Conservation (phyloP, 202 grass and related monocot species). For the Dendrocalamus latiflorus region DNA sequence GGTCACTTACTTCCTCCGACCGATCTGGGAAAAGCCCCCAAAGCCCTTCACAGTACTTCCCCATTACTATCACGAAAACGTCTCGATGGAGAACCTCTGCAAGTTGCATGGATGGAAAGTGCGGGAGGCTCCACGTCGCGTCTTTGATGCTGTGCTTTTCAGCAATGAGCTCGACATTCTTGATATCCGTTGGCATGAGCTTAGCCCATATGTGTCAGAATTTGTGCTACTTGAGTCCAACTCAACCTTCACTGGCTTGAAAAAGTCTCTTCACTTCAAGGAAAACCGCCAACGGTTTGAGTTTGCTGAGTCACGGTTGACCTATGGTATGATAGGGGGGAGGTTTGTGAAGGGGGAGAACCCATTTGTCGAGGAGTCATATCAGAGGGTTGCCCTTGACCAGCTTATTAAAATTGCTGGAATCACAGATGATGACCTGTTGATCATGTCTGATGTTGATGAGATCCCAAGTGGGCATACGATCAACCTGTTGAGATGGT, state of each 20-base stretch:
- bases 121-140: conserved; percentile 65
- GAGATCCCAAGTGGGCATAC: conserved; percentile 94
- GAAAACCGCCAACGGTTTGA: conserved; percentile 50
- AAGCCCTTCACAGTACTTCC: conserved; percentile 70
- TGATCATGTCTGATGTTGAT: conserved; percentile 95
- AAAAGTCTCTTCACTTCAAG: conserved; percentile 67
- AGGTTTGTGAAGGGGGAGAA: conserved; percentile 89
- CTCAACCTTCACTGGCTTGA: conserved; percentile 80
- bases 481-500: conserved; percentile 78
- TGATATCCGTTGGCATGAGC: conserved; percentile 81
- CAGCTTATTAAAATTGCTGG: conserved; percentile 75
- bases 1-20: conserved; percentile 86
- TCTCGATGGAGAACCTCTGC: conserved; percentile 70
- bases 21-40: conserved; percentile 82
- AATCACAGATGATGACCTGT: conserved; percentile 66
- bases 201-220: conserved; percentile 73
- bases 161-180: conserved; percentile 88
- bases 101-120: conserved; percentile 83
- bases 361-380: conserved; percentile 89
- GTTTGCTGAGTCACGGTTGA: conserved; percentile 75
- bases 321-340: conserved; percentile 75
- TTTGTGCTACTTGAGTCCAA: conserved; percentile 86
- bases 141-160: conserved; percentile 82
- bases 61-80: conserved; percentile 79
- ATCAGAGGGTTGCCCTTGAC: conserved; percentile 82